Evolutionary conservation across 2,329 filamentous ascomycete genomes (phyloP), one percentile per base, ranked within the genome.

Genomic region (Aspergillus sp.): DNA sequence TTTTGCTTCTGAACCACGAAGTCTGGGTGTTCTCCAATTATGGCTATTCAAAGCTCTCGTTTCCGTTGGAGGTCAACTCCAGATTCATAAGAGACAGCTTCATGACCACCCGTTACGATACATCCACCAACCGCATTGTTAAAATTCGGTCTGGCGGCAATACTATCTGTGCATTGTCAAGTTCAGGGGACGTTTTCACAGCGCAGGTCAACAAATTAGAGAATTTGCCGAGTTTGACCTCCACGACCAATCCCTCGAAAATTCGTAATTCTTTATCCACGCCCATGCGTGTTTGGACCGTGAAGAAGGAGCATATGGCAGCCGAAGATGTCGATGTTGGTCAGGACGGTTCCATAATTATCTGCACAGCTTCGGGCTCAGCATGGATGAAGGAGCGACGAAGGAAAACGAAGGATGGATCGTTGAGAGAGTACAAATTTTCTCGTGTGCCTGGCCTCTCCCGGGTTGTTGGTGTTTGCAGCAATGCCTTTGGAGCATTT

Each of bases 11-110:
- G 49, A 96, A 92, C 65, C 87, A 90, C 64, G 91, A 92, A 19
- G 91, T 98, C 9, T 96, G 90, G 82, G 88, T 99, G 0, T 96
- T 99, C 67, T 93, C 92, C 1, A 96, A 96, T 64, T 98, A 96
- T 68, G 93, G 93, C 4, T 98, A 96, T 71, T 91, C 92, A n/a
- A 90, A 91, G 62, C 82, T 98, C 55, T 87, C 86, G 46, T 96
- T 98, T 62, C 90, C 91, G 0, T 79, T 90, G 35, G 90, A 93
- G 63, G 84, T 85, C 6, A 83, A 84, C 19, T 91, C 88, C 58
- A 86, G 86, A 59, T 87, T 89, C 44, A 80, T 93, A 23, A 83
- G 84, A 57, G 81, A 84, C 55, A 86, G 85, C 52, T 87, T 87
- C 58, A 77, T 88, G 70, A 82, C 87, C 52, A 86, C 85, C 15